Evolutionary conservation across 495 filamentous ascomycete species (phyloP).

Genomic region (Neurospora terricola): DNA sequence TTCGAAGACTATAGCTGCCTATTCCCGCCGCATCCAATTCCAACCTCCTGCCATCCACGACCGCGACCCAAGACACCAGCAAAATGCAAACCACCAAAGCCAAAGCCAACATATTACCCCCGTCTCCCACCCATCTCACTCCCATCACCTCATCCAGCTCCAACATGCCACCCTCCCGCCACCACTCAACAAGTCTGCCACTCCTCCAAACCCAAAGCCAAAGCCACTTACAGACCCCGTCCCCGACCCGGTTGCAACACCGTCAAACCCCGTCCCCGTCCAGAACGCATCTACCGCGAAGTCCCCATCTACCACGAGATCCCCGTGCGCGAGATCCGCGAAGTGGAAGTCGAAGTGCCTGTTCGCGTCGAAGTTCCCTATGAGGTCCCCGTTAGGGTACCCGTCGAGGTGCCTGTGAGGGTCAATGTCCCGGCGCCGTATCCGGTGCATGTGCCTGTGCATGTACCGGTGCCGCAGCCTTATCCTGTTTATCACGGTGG

Average conservation of each 20-base stretch:
- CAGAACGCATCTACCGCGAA: neutral
- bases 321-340: neutral
- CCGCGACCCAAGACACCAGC: neutral
- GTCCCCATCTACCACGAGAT: neutral
- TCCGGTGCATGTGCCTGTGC: neutral
- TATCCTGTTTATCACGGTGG: neutral
- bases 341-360: neutral
- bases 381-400: neutral
- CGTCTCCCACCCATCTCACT: neutral
- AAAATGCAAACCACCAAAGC: neutral
- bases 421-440: neutral
- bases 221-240: neutral
- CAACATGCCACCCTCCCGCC: neutral
- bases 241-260: neutral
- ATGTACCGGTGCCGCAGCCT: neutral
- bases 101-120: neutral
- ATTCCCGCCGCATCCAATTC: neutral
- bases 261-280: neutral
- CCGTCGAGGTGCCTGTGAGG: neutral
- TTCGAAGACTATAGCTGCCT: neutral
- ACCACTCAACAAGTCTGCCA: neutral
- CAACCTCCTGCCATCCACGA: neutral
- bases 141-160: neutral
- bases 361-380: neutral
- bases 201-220: neutral